Base-by-base conservation (phyloP, 192 early-diverging fungal species). In the Cladochytrium replicatum region DNA sequence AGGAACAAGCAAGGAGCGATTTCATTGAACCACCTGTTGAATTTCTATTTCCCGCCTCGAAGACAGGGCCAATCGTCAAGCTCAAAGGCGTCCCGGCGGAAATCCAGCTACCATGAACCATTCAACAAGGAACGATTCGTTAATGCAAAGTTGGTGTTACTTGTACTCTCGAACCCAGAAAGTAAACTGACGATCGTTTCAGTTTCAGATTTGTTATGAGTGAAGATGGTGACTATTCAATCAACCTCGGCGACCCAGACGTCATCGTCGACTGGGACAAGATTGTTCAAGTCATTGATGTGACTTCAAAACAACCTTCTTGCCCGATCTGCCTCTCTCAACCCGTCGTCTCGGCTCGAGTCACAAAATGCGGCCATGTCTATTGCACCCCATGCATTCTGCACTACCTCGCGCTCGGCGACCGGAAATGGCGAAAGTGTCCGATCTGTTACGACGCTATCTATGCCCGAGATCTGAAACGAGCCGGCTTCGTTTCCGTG, bases 321-420 rank as follows among this genome's bases (percentile, higher is more conserved):
- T 96, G 92, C 48, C 93, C 93, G 2, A 95, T 97, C 54, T 97
- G 93, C 55, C 61, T 97, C n/a, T 76, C 74, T 19, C 74, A 75
- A 13, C 93, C 91, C 9, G 64, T 69, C 11, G n/a, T n/a, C n/a
- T 87, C 88, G 1, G 74, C 86, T 9, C 68, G 87, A 30, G 75
- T 86, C 8, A 88, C 90, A 0, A 85, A 87, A 60, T 97, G 93
- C 58, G 93, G 93, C 1, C 93, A 97, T 50, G 81, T 88, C 0
- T 93, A 81, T 53, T 97, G 93, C 57, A 71, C 77, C 31, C 67
- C 86, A 5, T 97, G 93, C 61, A 73, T 92, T 6, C 53, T 82
- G 23, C 86, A 86, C 30, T 92, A 92, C 46, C 59, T 91, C 27
- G 64, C 80, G 13, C 61, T 88, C 8, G 78, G 68, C 9, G 77